A percentile compares a stretch with the other conserved stretches of the same genome.
Evolutionary conservation across 345 rosid species (phyloP).

Genomic region (Citrus maxima): DNA sequence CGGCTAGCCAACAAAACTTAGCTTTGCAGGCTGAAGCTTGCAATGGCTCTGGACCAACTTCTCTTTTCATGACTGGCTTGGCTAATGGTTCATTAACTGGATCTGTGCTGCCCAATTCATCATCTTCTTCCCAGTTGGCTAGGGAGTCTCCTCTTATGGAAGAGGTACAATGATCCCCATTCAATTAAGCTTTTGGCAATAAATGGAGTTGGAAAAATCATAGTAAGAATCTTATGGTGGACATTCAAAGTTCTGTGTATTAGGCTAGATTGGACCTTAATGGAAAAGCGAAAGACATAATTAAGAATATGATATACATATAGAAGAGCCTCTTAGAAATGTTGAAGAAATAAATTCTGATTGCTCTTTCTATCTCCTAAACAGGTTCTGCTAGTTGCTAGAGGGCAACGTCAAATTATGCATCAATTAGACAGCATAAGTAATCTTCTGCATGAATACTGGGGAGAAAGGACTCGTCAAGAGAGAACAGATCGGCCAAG

Average conservation of each 20-base stretch:
- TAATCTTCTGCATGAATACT: conserved; percentile 63
- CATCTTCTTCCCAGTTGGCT: conserved; percentile 80
- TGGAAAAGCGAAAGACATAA: not conserved
- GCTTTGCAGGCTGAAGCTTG: conserved; percentile 69
- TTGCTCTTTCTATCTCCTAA: not conserved
- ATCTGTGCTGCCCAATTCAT: conserved; percentile 55
- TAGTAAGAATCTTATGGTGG: not conserved
- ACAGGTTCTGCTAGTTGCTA: conserved; percentile 60
- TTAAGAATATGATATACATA: not conserved
- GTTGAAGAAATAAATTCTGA: not conserved
- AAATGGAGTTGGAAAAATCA: not conserved
- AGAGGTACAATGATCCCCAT: conserved; percentile 48
- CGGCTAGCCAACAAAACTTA: conserved; percentile 77
- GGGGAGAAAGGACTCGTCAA: conserved; percentile 61
- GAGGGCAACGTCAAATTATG: conserved; percentile 88
- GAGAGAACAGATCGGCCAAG: conserved; percentile 38
- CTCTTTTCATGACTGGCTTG: conserved; percentile 50
- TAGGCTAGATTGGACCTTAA: not conserved
- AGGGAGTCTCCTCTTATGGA: conserved; percentile 85
- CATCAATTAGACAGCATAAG: conserved; percentile 80
- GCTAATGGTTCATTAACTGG: conserved; percentile 57
- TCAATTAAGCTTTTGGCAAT: not conserved
- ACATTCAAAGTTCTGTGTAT: not conserved
- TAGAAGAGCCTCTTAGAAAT: not conserved
- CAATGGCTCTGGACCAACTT: conserved; percentile 71